A percentile compares a stretch with the other conserved stretches of the same genome.
phyloP scores from a whole-genome alignment of 768 basidiomycete species.

The Phlegmacium glaucopus region DNA sequence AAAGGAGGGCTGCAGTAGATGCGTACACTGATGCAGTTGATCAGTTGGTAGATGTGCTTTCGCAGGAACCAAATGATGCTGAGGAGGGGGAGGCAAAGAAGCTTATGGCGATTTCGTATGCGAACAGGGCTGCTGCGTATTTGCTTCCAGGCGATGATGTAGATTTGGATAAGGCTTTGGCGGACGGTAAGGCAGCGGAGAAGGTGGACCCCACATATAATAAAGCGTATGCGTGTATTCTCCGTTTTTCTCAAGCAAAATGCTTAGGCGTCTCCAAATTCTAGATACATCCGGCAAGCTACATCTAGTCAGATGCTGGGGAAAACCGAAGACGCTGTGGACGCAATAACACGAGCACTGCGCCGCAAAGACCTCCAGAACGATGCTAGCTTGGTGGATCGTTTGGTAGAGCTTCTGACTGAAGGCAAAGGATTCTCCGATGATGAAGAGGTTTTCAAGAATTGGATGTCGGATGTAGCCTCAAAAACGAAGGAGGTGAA shows the following conservation, averaged over 20 bases:
- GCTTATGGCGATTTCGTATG: slow-evolving; percentile 26
- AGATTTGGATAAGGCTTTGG: slow-evolving; percentile 26
- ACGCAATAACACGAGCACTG: slow-evolving; percentile 24
- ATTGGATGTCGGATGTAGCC: slow-evolving; percentile 16
- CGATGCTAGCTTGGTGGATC: slow-evolving; percentile 20
- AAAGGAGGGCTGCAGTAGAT: slow-evolving; percentile 22
- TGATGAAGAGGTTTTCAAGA: slow-evolving; percentile 19
- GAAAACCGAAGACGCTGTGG: slow-evolving; percentile 19
- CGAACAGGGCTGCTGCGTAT: slow-evolving; percentile 30
- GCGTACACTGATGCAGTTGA: slow-evolving; percentile 29
- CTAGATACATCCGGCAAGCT: slow-evolving; percentile 31
- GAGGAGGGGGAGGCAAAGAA: slow-evolving; percentile 21
- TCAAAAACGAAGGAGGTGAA: slow-evolving; percentile 14
- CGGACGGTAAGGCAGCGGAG: slow-evolving; percentile 27
- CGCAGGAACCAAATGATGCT: slow-evolving; percentile 23
- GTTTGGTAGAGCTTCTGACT: slow-evolving; percentile 21
- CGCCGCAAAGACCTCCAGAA: slow-evolving; percentile 22
- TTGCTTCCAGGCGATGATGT: slow-evolving; percentile 24
- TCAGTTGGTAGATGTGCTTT: slow-evolving; percentile 17
- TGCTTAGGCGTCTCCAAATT: not conserved
- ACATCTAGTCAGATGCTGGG: slow-evolving; percentile 22
- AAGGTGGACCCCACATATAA: slow-evolving; percentile 22
- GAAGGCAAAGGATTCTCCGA: slow-evolving; percentile 20
- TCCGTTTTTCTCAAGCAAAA: not conserved
- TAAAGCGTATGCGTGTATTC: slow-evolving; percentile 25